These are phyloP conservation scores for Ambrosiella xylebori DNA, from an alignment of 2,329 filamentous ascomycete species.

Conservation along the genomic window DNA sequence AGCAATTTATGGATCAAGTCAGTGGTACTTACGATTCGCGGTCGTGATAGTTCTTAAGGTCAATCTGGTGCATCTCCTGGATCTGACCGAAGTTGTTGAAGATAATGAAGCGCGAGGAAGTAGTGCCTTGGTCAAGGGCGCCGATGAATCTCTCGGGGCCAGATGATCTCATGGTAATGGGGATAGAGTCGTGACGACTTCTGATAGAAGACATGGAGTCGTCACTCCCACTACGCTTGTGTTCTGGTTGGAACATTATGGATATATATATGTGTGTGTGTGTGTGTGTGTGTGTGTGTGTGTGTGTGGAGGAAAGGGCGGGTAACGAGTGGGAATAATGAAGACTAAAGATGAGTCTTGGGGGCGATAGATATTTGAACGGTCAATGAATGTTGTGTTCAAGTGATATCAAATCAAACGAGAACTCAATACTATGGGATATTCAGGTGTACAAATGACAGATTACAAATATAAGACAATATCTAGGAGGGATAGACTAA, in stretches of 20 bases:
- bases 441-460: background rate
- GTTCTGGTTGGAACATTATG: background rate
- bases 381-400: background rate
- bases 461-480: background rate
- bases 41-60: conserved; percentile 72
- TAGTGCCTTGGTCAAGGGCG: conserved; percentile 82
- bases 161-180: background rate
- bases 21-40: conserved; percentile 53
- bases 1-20: background rate
- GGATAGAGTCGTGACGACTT: background rate
- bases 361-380: too few relatives aligned
- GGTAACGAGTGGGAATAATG: background rate
- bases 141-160: conserved; percentile 44
- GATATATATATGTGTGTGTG: background rate
- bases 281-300: background rate
- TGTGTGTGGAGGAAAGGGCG: too few relatives aligned
- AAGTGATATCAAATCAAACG: background rate
- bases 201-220: background rate
- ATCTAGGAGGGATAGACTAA: background rate
- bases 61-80: conserved; percentile 68
- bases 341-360: background rate
- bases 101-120: conserved; percentile 76
- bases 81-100: conserved; percentile 67
- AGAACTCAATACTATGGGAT: background rate
- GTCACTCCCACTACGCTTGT: too few relatives aligned